phyloP scores from a whole-genome alignment of 2,329 filamentous ascomycete genomes.

The Exophiala spinifera region DNA sequence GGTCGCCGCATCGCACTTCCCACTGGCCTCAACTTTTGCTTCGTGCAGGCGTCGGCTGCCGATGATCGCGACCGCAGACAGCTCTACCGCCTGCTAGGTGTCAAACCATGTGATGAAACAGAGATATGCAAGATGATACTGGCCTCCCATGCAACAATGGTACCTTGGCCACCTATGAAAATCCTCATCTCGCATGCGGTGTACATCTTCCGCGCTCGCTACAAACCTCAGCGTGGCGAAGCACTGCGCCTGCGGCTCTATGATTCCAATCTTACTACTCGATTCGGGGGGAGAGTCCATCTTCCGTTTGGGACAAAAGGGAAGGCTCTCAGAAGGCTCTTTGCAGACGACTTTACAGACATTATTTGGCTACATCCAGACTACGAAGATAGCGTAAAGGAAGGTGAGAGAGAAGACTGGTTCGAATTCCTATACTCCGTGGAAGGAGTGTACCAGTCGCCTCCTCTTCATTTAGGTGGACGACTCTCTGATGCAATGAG shows the following conservation, averaged over 20 bases:
- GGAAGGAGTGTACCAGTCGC: conserved; percentile 3
- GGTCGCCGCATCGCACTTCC: conserved; percentile 6
- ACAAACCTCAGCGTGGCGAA: not conserved
- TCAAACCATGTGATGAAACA: conserved; percentile 14
- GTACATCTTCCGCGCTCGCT: too few species aligned
- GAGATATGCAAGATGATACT: conserved; percentile 17
- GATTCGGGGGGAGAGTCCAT: conserved; percentile 4
- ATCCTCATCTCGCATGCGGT: too few species aligned
- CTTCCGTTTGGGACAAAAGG: conserved; percentile 11
- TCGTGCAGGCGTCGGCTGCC: conserved; percentile 5
- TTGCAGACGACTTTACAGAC: conserved; percentile 9
- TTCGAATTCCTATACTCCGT: conserved; percentile 5
- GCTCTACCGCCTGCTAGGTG: conserved; percentile 8
- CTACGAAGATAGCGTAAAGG: conserved; percentile 5
- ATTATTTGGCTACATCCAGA: conserved; percentile 12
- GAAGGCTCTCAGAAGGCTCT: conserved; percentile 9
- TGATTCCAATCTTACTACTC: conserved; percentile 7
- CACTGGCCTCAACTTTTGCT: conserved; percentile 7
- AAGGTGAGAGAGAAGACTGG: conserved; percentile 4
- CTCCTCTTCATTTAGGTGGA: conserved; percentile 8
- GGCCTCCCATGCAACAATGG: conserved; percentile 1
- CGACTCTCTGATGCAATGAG: conserved; percentile 10
- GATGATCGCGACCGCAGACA: conserved; percentile 5
- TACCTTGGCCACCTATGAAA: not conserved
- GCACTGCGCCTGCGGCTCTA: conserved; percentile 3